Base-by-base conservation (phyloP, 495 filamentous ascomycete species). In the Talaromyces wortmannii region DNA sequence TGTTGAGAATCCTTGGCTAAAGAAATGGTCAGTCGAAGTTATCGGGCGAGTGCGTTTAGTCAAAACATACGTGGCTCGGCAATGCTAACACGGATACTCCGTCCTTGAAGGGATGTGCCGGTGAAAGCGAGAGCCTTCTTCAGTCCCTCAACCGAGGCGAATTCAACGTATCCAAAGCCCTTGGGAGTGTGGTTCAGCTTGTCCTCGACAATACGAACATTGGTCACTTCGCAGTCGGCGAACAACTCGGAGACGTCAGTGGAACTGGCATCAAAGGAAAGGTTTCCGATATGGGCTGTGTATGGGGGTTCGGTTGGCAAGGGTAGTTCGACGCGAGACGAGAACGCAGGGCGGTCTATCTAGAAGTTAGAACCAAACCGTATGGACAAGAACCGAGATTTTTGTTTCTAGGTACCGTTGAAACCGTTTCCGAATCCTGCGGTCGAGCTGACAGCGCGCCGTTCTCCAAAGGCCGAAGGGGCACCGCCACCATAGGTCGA, bases 111-210 rank as follows among this genome's bases (percentile, higher is more conserved):
- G 55, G 82, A 82, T 23, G 79, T 76, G 48, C 88, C 88, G 58
- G 87, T 89, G 53, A 91, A 79, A 43, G 89, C 88, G 50, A 98
- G 76, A 30, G 95, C 95, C 61, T 89, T 87, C 77, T 96, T 91
- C 62, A 98, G 75, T 45, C 95, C 94, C 52, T 96, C 91, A 15
- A 92, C 77, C 43, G 85, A 87, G 55, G 78, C 85, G 64, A 97
- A 98, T 65, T 97, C 95, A 49, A 95, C 91, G 71, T 98, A 98
- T 45, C 91, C 94, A 64, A 98, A 98, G 43, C 94, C 94, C 79
- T 98, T 98, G 47, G 94, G 94, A 63, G 88, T 88, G 59, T 85
- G 82, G 60, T 91, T 89, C 69, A 95, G 75, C 66, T 90, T 92
- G 71, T 98, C 94, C 72, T 96, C 92, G 57, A 97, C 94, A 59